Percentiles rank a stretch among this genome's conserved stretches.
These are phyloP conservation scores for Phaeotremella skinneri DNA, from an alignment of 768 basidiomycete species.

Conservation along the genomic window DNA sequence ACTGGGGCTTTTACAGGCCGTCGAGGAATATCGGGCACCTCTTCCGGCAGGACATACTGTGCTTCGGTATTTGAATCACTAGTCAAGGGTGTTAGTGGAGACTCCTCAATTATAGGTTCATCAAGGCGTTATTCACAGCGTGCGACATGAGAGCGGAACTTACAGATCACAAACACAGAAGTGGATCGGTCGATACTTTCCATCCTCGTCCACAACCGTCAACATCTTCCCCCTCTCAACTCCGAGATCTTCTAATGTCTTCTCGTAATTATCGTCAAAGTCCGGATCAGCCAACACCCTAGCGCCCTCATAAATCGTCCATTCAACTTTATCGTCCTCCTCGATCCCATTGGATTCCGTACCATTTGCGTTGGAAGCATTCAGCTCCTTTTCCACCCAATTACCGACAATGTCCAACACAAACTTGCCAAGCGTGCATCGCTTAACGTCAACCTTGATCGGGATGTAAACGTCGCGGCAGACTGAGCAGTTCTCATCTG, in stretches of 20 bases:
- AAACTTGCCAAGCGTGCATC: slow-evolving; percentile 69
- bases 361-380: slow-evolving; percentile 11
- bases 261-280: slow-evolving; percentile 81
- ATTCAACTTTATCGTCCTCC: slow-evolving; percentile 59
- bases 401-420: slow-evolving; percentile 62
- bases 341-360: slow-evolving; percentile 36
- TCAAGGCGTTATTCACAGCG: not conserved
- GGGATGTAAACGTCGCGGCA: slow-evolving; percentile 81
- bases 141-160: slow-evolving; percentile 17
- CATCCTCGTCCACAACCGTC: slow-evolving; percentile 84
- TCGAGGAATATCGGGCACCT: slow-evolving; percentile 18
- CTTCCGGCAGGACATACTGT: slow-evolving; percentile 16
- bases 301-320: slow-evolving; percentile 70
- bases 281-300: slow-evolving; percentile 87
- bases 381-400: slow-evolving; percentile 50
- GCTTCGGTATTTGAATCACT: slow-evolving; percentile 11
- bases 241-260: slow-evolving; percentile 76
- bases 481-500: slow-evolving; percentile 76
- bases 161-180: slow-evolving; percentile 64
- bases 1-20: slow-evolving; percentile 4
- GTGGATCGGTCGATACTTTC: slow-evolving; percentile 67
- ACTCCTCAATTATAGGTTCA: no score
- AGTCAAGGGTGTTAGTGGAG: no score
- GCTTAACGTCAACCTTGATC: slow-evolving; percentile 69
- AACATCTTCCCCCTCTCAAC: slow-evolving; percentile 82